A percentile compares a stretch with the other conserved stretches of the same genome.
phyloP scores from a whole-genome alignment of 768 basidiomycete species.

The Serendipita sp. region DNA sequence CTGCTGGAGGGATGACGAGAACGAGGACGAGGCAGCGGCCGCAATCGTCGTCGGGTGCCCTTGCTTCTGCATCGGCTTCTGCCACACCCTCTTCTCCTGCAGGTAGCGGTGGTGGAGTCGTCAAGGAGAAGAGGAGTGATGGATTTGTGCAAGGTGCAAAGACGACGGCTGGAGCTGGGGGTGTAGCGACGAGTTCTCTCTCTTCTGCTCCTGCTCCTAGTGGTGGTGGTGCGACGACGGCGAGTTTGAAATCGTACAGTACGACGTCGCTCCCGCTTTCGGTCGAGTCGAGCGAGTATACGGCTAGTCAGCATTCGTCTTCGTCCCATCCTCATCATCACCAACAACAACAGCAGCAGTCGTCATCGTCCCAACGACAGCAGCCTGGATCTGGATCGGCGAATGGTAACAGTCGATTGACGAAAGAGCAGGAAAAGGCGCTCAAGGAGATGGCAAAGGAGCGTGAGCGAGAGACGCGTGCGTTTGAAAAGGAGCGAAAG shows the following conservation, averaged over 20 bases:
- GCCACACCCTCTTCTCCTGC: not conserved
- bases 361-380: too few relatives aligned
- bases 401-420: not conserved
- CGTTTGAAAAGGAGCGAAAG: not conserved
- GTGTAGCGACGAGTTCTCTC: not conserved
- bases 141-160: not conserved
- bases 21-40: constrained; percentile 17
- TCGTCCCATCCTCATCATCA: not conserved
- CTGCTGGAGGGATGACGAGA: constrained; percentile 7
- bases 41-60: too few relatives aligned
- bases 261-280: not conserved
- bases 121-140: not conserved
- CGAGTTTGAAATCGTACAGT: not conserved
- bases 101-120: not conserved
- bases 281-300: not conserved
- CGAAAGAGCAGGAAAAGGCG: not conserved
- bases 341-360: not conserved
- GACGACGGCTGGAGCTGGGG: not conserved
- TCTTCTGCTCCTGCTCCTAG: not conserved
- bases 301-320: not conserved
- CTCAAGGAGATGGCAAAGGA: not conserved
- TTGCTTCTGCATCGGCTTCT: not conserved
- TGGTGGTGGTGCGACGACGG: not conserved
- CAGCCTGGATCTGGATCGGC: too few relatives aligned
- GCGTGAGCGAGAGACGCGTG: not conserved